A percentile compares a stretch with the other conserved stretches of the same genome.
phyloP scores from a whole-genome alignment of 140 eudicot species.

The Anethum foeniculum region DNA sequence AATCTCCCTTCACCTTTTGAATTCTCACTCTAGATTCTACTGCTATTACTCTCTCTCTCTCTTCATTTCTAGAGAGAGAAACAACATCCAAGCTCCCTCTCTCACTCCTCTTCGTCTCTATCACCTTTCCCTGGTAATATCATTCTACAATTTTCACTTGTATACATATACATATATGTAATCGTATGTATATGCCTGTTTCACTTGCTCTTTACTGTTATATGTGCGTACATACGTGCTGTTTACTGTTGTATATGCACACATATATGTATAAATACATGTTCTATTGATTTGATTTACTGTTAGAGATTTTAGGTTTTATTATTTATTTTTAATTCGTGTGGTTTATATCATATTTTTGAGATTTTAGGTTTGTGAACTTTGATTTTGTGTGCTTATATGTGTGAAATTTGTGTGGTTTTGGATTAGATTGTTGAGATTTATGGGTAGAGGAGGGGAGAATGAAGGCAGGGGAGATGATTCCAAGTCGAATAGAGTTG shows the following conservation, averaged over 20 bases:
- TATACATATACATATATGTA: neutral
- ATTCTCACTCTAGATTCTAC: neutral
- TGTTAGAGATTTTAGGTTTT: neutral
- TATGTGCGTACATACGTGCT: neutral
- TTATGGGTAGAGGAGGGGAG: constrained; percentile 80
- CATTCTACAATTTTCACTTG: neutral
- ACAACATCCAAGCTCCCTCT: neutral
- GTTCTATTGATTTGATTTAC: neutral
- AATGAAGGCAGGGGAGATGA: constrained; percentile 27
- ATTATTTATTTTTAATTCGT: too few relatives aligned
- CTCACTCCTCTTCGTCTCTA: neutral
- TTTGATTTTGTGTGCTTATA: neutral
- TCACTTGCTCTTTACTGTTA: neutral
- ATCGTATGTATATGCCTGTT: neutral
- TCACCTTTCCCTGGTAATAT: neutral
- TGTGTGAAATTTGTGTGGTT: neutral
- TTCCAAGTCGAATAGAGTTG: constrained; percentile 19
- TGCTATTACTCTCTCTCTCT: neutral
- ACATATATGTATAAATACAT: neutral
- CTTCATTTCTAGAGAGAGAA: constrained; percentile 3
- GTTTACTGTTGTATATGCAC: neutral
- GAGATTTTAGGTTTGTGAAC: neutral
- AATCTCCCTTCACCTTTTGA: neutral
- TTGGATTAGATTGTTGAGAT: constrained; percentile 6
- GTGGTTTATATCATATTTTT: neutral